Evolutionary conservation across 2,329 filamentous ascomycete species (phyloP).

Genomic region (Fusarium foetens): DNA sequence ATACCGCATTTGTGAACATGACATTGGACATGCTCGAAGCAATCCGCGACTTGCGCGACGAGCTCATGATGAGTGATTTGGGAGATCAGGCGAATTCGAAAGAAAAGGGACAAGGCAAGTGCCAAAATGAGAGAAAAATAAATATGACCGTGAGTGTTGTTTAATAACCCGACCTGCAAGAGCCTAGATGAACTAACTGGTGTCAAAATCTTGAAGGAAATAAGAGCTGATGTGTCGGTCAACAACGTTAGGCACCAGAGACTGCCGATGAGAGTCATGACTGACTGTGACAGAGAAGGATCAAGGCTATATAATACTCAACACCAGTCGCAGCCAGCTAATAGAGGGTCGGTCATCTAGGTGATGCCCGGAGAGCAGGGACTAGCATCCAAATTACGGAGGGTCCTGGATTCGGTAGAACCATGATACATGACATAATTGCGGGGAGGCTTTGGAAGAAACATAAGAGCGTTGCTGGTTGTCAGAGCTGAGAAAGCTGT

Average conservation of each 20-base stretch:
- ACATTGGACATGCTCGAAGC: slow-evolving; percentile 57
- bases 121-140: slow-evolving; percentile 11
- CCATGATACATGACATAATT: slow-evolving; percentile 60
- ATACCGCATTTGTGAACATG: slow-evolving; percentile 78
- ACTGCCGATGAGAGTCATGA: slow-evolving; percentile 38
- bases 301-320: slow-evolving; percentile 44
- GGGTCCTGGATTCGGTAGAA: slow-evolving; percentile 50
- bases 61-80: slow-evolving; percentile 51
- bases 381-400: slow-evolving; percentile 49
- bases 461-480: slow-evolving; percentile 20
- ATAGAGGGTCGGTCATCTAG: slow-evolving; percentile 29
- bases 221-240: slow-evolving; percentile 36
- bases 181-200: slow-evolving; percentile 31
- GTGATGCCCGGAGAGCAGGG: slow-evolving; percentile 44
- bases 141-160: slow-evolving; percentile 25
- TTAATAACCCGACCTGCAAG: slow-evolving; percentile 26
- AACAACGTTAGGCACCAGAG: slow-evolving; percentile 43
- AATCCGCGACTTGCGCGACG: slow-evolving; percentile 59
- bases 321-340: slow-evolving; percentile 30
- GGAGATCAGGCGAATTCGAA: neutral
- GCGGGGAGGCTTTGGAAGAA: slow-evolving; percentile 46
- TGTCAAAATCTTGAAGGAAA: neutral
- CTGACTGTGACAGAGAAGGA: slow-evolving; percentile 41
- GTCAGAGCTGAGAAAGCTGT: slow-evolving; percentile 37
- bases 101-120: neutral